Base-by-base conservation (phyloP, 106 monocot genomes). In the Hemerocallis citrina region DNA sequence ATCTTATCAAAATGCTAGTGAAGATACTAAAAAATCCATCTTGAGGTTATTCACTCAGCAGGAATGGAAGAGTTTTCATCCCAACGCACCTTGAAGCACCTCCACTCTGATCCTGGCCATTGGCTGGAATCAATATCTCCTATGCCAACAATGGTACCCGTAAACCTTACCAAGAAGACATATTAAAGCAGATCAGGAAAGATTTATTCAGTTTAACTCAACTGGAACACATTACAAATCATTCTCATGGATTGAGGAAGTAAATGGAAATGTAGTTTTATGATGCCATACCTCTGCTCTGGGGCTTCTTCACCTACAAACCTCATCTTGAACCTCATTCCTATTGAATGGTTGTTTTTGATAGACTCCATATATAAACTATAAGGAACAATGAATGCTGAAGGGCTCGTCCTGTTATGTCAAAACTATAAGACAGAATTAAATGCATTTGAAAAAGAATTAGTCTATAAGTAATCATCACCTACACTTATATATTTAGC, bases 221-320 rank as follows among this genome's bases (percentile, higher is more conserved):
- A 7, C 29, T 24, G 13, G 40, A 59, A 17, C 10, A 15, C 15
- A 2, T 10, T 41, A 2, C 4, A 41, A 41, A 41, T 41, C 41
- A 41, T 41, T 41, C 41, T 41, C 11, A 10, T 41, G 1, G 15
- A 41, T 41, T 8, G 11, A n/a, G n/a, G n/a, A n/a, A n/a, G n/a
- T n/a, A n/a, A 14, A 39, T 44, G 31, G 14, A 31, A 46, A 42
- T 25, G 13, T 28, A 10, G 28, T 7, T 13, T 32, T 73, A 46
- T 34, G 9, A 34, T 20, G 23, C n/a, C 30, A 52, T 72, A 96
- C 91, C 96, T 96, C 62, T 91, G 96, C 55, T 96, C 96, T 29
- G 91, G 96, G 40, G 87, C 70, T 68, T 96, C 96, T 82, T 96
- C 96, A 59, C 91, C 91, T 71, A 91, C 96, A 79, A 96, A 96